Evolutionary conservation across 306 rosid species (phyloP).

Genomic region (Ormosia emarginata): DNA sequence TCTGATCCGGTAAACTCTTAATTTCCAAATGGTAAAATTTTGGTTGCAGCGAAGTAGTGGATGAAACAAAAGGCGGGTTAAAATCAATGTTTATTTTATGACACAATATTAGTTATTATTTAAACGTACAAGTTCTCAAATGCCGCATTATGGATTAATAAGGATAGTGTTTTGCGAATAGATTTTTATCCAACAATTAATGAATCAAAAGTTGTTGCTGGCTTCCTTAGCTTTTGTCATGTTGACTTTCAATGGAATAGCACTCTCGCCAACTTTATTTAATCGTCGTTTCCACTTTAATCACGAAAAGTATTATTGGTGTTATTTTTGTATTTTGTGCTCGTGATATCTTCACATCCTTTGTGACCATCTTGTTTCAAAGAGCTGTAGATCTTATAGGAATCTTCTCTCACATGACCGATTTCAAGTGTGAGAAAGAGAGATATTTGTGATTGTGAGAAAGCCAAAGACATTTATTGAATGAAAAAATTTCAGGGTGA

Average conservation of each 20-base stretch:
- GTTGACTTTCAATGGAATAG: too few species aligned
- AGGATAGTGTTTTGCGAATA: not conserved
- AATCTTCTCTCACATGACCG: too few species aligned
- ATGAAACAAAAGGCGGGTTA: not conserved
- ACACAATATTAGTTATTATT: not conserved
- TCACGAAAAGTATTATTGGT: not conserved
- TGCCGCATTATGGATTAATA: too few species aligned
- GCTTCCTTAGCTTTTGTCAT: not conserved
- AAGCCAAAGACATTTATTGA: not conserved
- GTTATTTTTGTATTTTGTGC: too few species aligned
- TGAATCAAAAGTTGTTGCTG: not conserved
- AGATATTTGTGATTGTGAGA: too few species aligned
- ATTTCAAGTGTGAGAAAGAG: too few species aligned
- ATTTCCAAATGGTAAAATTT: too few species aligned
- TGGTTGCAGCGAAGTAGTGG: not conserved
- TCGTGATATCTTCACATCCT: too few species aligned
- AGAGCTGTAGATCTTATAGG: too few species aligned
- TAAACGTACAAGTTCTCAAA: too few species aligned
- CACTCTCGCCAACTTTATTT: not conserved
- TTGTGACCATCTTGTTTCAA: too few species aligned
- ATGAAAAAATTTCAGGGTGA: not conserved
- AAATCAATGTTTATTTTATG: not conserved
- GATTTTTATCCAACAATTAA: not conserved
- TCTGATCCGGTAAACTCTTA: too few species aligned
- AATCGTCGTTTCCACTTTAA: not conserved